These are phyloP conservation scores for Wallacemonas sp. DNA, from an alignment of 208 protist species.

Conservation along the genomic window DNA sequence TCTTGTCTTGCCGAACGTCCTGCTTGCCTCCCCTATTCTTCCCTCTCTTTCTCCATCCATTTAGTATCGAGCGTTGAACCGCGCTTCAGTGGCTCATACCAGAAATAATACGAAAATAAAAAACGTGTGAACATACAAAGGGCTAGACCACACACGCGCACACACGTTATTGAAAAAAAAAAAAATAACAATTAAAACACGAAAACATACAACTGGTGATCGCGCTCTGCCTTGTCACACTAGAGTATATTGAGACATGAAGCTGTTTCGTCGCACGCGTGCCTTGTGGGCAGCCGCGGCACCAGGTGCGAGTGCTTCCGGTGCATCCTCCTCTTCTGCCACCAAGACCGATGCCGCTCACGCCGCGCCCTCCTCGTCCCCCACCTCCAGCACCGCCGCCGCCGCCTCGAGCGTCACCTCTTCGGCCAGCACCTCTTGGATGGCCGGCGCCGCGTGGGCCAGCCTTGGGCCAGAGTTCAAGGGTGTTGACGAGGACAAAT, in stretches of 20 bases:
- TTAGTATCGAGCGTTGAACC: too few species aligned
- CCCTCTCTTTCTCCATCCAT: too few species aligned
- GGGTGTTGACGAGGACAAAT: slow-evolving; percentile 72
- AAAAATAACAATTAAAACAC: background rate
- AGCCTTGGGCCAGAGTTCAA: slow-evolving; percentile 83
- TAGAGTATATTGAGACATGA: too few species aligned
- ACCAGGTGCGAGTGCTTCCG: too few species aligned
- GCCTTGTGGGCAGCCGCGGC: background rate
- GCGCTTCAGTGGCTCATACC: too few species aligned
- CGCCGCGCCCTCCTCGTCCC: slow-evolving; percentile 6
- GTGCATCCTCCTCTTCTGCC: background rate
- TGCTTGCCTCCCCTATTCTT: too few species aligned
- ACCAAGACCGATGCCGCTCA: background rate
- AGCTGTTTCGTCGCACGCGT: slow-evolving; percentile 6
- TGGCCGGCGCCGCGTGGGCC: slow-evolving; percentile 82
- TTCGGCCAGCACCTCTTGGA: slow-evolving; percentile 47
- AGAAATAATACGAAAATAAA: too few species aligned
- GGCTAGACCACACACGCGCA: too few species aligned
- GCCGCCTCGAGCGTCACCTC: background rate
- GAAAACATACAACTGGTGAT: background rate
- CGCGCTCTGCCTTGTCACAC: too few species aligned
- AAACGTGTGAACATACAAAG: too few species aligned
- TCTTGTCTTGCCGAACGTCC: too few species aligned
- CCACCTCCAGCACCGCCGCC: background rate
- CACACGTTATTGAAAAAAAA: too few species aligned